Percentiles rank a stretch among this genome's conserved stretches.
Evolutionary conservation across 805 yeast species (phyloP).

Genomic region (Zygosaccharomyces siamensis): DNA sequence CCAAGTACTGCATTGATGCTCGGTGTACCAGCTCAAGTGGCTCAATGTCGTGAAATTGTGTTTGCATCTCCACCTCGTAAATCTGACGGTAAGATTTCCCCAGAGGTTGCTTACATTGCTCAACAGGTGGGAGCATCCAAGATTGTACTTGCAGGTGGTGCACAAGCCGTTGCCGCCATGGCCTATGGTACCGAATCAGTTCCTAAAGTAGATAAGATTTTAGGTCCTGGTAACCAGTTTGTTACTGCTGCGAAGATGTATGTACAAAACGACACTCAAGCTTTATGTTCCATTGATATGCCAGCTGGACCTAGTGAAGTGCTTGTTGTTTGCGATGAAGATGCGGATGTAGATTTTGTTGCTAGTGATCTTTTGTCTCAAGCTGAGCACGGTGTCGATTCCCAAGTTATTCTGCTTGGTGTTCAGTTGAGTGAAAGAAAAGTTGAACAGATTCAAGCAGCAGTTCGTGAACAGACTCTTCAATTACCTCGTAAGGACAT

Average conservation of each 20-base stretch:
- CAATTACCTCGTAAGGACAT: conserved; percentile 88
- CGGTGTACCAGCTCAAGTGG: conserved; percentile 97
- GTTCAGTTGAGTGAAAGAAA: conserved; percentile 60
- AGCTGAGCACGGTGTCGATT: conserved; percentile 98
- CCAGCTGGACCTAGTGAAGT: conserved; percentile 99
- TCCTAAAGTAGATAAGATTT: conserved; percentile 90
- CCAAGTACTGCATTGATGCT: conserved; percentile 98
- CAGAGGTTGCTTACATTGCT: conserved; percentile 97
- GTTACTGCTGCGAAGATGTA: conserved; percentile 99
- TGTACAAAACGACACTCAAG: conserved; percentile 91
- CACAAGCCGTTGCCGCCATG: conserved; percentile 98
- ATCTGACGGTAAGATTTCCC: conserved; percentile 82
- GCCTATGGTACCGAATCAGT: conserved; percentile 95
- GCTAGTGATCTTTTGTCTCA: conserved; percentile 96
- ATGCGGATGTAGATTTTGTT: conserved; percentile 90
- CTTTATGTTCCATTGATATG: conserved; percentile 96
- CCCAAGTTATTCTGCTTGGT: conserved; percentile 91
- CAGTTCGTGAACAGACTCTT: conserved; percentile 78
- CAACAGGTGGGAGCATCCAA: conserved; percentile 88
- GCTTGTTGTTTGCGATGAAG: conserved; percentile 83
- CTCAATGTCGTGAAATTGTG: conserved; percentile 89
- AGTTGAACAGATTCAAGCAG: conserved; percentile 67
- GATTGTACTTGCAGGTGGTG: conserved; percentile 97
- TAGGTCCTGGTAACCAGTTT: conserved; percentile 99
- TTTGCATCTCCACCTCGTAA: conserved; percentile 94